Base-by-base conservation (phyloP, 1,139 yeast species). In the Pichia sorboxylosa region DNA sequence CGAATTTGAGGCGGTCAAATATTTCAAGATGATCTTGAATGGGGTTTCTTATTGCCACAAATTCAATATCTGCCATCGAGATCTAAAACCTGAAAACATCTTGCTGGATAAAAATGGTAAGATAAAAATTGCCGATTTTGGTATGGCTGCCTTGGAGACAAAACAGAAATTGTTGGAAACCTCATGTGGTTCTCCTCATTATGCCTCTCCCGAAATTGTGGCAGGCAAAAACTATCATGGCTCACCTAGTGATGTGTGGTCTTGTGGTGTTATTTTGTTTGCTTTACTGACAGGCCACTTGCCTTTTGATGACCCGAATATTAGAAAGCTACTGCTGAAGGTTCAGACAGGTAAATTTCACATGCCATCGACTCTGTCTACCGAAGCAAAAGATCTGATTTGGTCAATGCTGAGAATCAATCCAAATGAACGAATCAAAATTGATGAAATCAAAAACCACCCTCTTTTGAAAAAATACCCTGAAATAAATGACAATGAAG, bases 21-120 rank as follows among this genome's bases (percentile, higher is more conserved):
- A 78, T 52, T 80, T 80, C 53, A 67, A 79, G 49, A 90, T 80
- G 57, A 77, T 80, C 32, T 65, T 79, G 22, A 63, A 72, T 47
- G 92, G 87, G 38, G 80, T 82, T 5, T 80, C 83, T n/a, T 80
- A 79, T 52, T 78, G 87, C 49, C 93, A 80, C 54, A 77, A 81
- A 18, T 68, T 79, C 41, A 83, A 83, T 34, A 80, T 80, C 40
- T 78, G 87, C 46, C 92, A 80, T 50, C 67, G 93, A 49, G 93
- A 80, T 56, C 63, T 80, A 50, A 80, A 80, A 52, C 90, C 90
- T 7, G 93, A 80, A 49, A 80, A 80, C 54, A 60, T 80, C 37
- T 55, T 80, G 36, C 57, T 80, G 24, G 90, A 80, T 53, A 69
- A 71, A 28, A 64, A 73, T 34, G 64, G 73, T 35, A 75, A 73